These are phyloP conservation scores for Mrakia frigida DNA, from an alignment of 768 basidiomycete genomes.

Conservation along the genomic window DNA sequence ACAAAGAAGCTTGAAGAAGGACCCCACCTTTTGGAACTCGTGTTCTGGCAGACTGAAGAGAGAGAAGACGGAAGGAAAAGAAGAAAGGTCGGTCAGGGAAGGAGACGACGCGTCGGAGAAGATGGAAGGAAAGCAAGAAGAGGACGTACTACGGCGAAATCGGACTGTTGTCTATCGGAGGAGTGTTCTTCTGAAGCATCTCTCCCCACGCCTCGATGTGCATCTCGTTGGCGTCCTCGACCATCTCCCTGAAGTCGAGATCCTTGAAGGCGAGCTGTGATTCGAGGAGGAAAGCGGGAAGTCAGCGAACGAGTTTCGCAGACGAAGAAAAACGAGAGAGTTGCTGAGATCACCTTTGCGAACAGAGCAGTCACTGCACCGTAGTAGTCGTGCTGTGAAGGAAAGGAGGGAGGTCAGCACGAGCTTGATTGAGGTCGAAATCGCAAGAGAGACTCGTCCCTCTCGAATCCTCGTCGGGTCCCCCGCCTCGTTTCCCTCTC, in stretches of 20 bases:
- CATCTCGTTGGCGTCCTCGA: conserved; percentile 28
- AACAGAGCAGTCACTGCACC: conserved; percentile 21
- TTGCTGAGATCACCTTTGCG: conserved; percentile 1
- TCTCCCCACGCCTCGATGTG: conserved; percentile 61
- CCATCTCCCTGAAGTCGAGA: conserved; percentile 25
- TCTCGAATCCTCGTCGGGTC: too few species aligned
- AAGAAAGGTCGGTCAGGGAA: background rate
- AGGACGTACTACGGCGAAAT: conserved; percentile 71
- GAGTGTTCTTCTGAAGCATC: conserved; percentile 66
- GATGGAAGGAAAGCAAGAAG: background rate
- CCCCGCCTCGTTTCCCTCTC: too few species aligned
- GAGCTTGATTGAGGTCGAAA: background rate
- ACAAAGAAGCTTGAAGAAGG: background rate
- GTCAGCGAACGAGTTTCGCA: too few species aligned
- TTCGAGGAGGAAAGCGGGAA: too few species aligned
- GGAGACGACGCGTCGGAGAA: background rate
- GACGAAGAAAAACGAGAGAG: too few species aligned
- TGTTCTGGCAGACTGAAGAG: conserved; percentile 13
- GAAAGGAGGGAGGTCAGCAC: background rate
- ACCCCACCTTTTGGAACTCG: conserved; percentile 23
- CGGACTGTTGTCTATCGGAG: conserved; percentile 65
- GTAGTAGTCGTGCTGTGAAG: conserved; percentile 25
- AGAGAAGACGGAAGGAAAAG: background rate
- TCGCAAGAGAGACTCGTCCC: background rate
- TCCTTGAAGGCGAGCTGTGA: conserved; percentile 13